phyloP scores from a whole-genome alignment of 106 monocot genomes.

The Iris macrosiphon region DNA sequence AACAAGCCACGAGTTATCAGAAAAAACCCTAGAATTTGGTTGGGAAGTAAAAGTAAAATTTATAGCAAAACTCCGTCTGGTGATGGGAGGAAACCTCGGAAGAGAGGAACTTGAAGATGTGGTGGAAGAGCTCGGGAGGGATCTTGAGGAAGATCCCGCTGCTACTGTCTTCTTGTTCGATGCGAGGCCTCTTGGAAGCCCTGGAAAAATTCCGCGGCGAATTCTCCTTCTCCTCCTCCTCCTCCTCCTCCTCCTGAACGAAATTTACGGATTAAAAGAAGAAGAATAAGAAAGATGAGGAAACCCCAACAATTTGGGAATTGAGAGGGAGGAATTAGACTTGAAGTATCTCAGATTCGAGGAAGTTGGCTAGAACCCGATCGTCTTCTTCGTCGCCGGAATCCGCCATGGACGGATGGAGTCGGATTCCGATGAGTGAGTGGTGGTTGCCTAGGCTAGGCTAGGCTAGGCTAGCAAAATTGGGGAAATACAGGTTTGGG shows the following conservation, averaged over 20 bases:
- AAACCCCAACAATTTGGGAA: too few species aligned
- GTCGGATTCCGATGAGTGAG: too few species aligned
- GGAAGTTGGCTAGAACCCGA: slow-evolving; percentile 59
- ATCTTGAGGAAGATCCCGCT: slow-evolving; percentile 61
- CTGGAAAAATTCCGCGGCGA: too few species aligned
- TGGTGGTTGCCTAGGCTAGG: too few species aligned
- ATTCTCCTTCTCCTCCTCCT: too few species aligned
- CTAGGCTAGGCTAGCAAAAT: too few species aligned
- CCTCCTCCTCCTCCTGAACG: too few species aligned
- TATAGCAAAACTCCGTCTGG: too few species aligned
- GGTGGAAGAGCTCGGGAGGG: slow-evolving; percentile 81
- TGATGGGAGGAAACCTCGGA: slow-evolving; percentile 68
- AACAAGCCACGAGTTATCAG: neutral
- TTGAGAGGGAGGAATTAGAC: too few species aligned
- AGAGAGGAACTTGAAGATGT: slow-evolving; percentile 94
- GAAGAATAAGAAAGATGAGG: neutral
- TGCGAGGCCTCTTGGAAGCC: slow-evolving; percentile 44
- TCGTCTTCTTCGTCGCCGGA: slow-evolving; percentile 44
- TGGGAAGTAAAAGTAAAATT: too few species aligned
- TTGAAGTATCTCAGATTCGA: slow-evolving; percentile 94
- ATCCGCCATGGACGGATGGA: too few species aligned
- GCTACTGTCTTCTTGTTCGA: slow-evolving; percentile 30
- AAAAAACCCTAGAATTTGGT: neutral
- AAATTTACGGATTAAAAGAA: neutral
- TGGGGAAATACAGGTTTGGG: too few species aligned